Base-by-base conservation (phyloP, 768 basidiomycete genomes). In the Tulasnella sp. region DNA sequence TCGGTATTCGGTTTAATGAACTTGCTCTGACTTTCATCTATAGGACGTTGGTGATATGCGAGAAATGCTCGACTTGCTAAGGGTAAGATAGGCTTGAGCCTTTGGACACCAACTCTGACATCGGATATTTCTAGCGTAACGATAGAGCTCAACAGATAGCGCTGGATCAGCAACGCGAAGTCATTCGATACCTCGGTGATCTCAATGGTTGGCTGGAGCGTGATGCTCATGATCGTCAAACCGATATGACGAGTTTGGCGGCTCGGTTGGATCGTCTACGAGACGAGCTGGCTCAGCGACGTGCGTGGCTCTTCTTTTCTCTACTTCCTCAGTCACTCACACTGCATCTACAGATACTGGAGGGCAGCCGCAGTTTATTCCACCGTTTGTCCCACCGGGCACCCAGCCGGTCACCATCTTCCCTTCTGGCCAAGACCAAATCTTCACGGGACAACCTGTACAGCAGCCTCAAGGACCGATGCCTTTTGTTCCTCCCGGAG, bases 141-240 rank as follows among this genome's bases (percentile, higher is more conserved):
- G 76, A 94, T 94, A 90, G 64, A 34, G 78, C 60, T 20, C 60
- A 69, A n/a, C 41, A 50, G 34, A 69, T 72, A 14, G 44, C 80
- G 18, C 50, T 75, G 9, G 83, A 83, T 60, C 83, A 83, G 46
- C 80, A 79, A 54, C 78, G 77, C 31, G 82, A 82, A 48, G 50
- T 83, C 14, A 81, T 82, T 60, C 87, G 92, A 77, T 95, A 96
- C 82, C 92, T 96, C 90, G 84, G 89, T 74, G 90, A 88, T 1
- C 86, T 96, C 44, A 96, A 96, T 82, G 89, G 90, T 46, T 96
- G 95, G 95, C 86, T 96, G 22, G 91, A 89, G 79, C 89, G 91
- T 46, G 95, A 96, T 84, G 93, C 94, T 0, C 88, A 89, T 72
- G 93, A 95, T 85, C 91, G 95, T 34, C 94, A 94, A 81, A 88